Percentiles rank a stretch among this genome's conserved stretches.
phyloP scores from a whole-genome alignment of 2,329 filamentous ascomycete species.

The Keithomyces neogunnii region DNA sequence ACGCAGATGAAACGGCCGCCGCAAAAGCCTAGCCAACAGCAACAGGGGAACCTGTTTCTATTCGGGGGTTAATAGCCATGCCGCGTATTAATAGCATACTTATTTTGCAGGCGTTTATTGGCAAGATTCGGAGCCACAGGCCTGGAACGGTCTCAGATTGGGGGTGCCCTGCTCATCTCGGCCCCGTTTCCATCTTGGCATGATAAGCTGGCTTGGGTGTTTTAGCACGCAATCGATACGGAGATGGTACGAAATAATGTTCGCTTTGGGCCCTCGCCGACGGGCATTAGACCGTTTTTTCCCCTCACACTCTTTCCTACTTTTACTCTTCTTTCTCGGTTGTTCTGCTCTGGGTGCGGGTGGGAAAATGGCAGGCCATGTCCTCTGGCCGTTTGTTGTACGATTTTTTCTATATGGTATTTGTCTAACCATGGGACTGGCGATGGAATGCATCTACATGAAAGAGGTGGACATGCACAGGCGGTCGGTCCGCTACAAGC shows the following conservation, averaged over 20 bases:
- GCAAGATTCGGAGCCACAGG: neutral
- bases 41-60: neutral
- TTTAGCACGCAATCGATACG: neutral
- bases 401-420: neutral
- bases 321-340: too few relatives aligned
- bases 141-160: slow-evolving; percentile 3
- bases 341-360: neutral
- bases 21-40: neutral
- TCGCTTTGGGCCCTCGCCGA: neutral
- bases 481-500: neutral
- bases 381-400: neutral
- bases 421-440: neutral
- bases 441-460: slow-evolving; percentile 2
- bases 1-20: neutral
- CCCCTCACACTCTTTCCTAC: too few relatives aligned
- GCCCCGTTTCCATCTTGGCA: neutral
- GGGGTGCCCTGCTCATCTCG: neutral
- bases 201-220: neutral
- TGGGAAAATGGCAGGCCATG: neutral
- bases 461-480: neutral
- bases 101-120: neutral
- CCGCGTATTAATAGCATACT: neutral
- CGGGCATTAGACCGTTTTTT: slow-evolving; percentile 2
- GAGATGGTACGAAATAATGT: neutral
- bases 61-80: neutral